phyloP scores from a whole-genome alignment of 768 basidiomycete species.

The Rhodotorula graminis region DNA sequence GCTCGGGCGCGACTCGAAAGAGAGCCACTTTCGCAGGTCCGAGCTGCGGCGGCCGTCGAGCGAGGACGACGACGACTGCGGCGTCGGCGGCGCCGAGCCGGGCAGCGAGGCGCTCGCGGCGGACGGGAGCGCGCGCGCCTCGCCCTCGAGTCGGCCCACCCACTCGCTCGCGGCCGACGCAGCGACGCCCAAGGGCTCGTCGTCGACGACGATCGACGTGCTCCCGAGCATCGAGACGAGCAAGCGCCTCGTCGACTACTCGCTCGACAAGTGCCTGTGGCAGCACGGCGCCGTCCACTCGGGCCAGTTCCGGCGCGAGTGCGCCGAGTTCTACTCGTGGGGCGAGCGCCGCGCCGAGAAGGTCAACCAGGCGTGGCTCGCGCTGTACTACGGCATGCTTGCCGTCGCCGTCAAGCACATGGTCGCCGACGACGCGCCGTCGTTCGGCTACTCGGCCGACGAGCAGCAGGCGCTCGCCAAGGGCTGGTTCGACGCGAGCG shows the following conservation, averaged over 20 bases:
- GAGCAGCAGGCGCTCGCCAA: conserved; percentile 12
- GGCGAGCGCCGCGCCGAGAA: conserved; percentile 2
- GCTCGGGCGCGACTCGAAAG: conserved; percentile 37
- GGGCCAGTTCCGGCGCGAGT: conserved; percentile 18
- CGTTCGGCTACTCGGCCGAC: background rate
- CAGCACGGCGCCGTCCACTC: conserved; percentile 27
- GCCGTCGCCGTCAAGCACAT: conserved; percentile 34
- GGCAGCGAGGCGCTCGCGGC: too few species aligned
- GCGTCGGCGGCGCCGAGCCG: too few species aligned
- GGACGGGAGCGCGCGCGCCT: background rate
- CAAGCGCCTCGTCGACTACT: conserved; percentile 18
- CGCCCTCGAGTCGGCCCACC: background rate
- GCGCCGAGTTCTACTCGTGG: conserved; percentile 26
- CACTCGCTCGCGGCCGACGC: background rate
- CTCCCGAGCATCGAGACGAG: conserved; percentile 6
- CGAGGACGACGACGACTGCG: conserved; percentile 3
- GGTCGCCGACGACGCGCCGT: conserved; percentile 2
- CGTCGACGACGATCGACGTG: background rate
- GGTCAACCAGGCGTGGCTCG: conserved; percentile 34
- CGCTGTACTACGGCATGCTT: conserved; percentile 28
- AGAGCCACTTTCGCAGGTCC: conserved; percentile 32
- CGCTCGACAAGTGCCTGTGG: conserved; percentile 30
- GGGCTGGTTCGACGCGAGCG: conserved; percentile 26
- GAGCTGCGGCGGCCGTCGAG: conserved; percentile 14
- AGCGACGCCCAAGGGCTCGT: background rate